A percentile compares a stretch with the other conserved stretches of the same genome.
Evolutionary conservation across 75 land plant genomes (phyloP).

Genomic region (Chamaecyparis obtusa): DNA sequence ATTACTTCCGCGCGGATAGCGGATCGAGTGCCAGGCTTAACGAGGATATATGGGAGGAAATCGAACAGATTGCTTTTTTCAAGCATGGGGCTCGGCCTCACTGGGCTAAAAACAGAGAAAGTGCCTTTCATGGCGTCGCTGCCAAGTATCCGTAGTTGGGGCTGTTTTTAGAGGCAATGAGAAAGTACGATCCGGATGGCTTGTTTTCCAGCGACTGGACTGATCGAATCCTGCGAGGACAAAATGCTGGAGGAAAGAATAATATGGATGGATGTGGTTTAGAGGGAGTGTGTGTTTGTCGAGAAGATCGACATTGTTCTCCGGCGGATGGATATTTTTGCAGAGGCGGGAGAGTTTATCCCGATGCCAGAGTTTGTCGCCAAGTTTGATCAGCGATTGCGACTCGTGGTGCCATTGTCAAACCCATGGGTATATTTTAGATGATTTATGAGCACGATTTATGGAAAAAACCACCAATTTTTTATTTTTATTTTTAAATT

Average conservation of each 20-base stretch:
- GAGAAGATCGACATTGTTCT: constrained; percentile 13
- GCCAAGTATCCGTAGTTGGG: constrained; percentile 35
- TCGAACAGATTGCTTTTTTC: constrained; percentile 74
- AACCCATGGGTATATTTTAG: too few relatives aligned
- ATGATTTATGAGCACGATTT: too few relatives aligned
- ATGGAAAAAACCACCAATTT: too few relatives aligned
- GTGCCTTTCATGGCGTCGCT: constrained; percentile 38
- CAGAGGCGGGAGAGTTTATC: constrained; percentile 15
- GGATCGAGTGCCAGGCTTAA: constrained; percentile 44
- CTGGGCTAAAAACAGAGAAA: constrained; percentile 76
- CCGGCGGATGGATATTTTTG: constrained; percentile 21
- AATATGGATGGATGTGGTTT: constrained; percentile 14
- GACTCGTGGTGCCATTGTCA: too few relatives aligned
- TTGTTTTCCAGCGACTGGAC: constrained; percentile 59
- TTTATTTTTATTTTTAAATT: too few relatives aligned
- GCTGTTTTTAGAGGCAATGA: constrained; percentile 40
- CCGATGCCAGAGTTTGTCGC: constrained; percentile 23
- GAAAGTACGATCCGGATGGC: constrained; percentile 43
- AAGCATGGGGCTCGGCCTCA: constrained; percentile 63
- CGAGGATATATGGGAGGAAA: constrained; percentile 69
- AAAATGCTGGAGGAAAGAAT: neutral
- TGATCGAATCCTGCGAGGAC: constrained; percentile 35
- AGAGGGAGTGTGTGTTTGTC: constrained; percentile 25
- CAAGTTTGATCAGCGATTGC: too few relatives aligned
- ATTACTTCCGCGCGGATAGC: constrained; percentile 48